Base-by-base conservation (phyloP, 257 asterid genomes). In the Nicotiana attenuata region DNA sequence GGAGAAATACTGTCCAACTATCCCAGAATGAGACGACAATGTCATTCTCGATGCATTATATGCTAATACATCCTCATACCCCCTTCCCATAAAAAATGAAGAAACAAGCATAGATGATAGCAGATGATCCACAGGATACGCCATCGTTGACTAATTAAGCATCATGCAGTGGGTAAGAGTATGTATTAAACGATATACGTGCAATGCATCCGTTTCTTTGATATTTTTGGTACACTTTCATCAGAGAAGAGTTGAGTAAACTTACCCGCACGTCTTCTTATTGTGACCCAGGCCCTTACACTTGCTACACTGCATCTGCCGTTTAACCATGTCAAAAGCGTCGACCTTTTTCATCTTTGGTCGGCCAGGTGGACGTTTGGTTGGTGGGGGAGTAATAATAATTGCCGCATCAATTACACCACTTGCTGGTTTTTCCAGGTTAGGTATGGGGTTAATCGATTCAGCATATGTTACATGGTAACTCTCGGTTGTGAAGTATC, bases 281-380 rank as follows among this genome's bases (percentile, higher is more conserved):
- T 96, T 96, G 91, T 96, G 99, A 73, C 99, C 98, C 65, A 96
- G 90, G 59, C 98, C 99, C 89, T 96, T 96, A 92, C 99, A 96
- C 88, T 90, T 89, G 84, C 98, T 94, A 85, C 99, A 96, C 88
- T 96, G 99, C 76, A 96, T 98, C 89, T 96, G 98, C 45, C 99
- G 93, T 86, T 96, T 96, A 50, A 96, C 93, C n/a, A 92, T 86
- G 87, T 96, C 98, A 31, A 85, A 89, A 15, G 97, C 89, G 24
- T 93, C 99, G 29, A 85, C 90, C 75, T 90, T 84, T 86, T 94
- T 94, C 89, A 91, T 76, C 93, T 94, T 96, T 22, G 99, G 99
- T 65, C 97, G 86, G 50, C 98, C 98, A 1, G 98, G 98, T 7
- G 97, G 92, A 0, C 99, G 95, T 83, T 96, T 96, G 71, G 91